Evolutionary conservation across 139 green algal species (phyloP).

Genomic region (Desmodesmus armatus): DNA sequence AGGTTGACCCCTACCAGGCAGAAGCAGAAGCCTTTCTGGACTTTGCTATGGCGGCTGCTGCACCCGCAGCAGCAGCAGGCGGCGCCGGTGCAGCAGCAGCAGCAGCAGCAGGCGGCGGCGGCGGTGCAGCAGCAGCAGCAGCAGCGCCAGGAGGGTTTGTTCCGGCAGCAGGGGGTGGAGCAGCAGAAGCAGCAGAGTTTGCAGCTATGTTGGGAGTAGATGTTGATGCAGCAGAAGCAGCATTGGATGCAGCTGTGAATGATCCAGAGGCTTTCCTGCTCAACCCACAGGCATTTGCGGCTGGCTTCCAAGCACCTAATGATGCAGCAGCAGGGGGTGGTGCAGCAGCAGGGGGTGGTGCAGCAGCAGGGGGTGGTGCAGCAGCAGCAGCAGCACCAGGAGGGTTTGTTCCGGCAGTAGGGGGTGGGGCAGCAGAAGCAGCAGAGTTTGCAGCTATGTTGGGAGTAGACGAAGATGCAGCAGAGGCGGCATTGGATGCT

Average conservation of each 20-base stretch:
- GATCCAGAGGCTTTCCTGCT: neutral
- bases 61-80: no score
- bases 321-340: no score
- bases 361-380: neutral
- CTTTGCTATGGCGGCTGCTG: no score
- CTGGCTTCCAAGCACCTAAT: no score
- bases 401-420: neutral
- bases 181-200: no score
- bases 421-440: neutral
- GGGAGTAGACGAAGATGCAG: neutral
- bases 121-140: neutral
- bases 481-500: conserved; percentile 17
- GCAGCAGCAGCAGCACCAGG: neutral
- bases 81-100: neutral
- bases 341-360: neutral
- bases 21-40: no score
- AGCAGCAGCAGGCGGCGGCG: neutral
- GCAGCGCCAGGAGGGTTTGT: neutral
- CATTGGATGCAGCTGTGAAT: conserved; percentile 24
- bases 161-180: neutral
- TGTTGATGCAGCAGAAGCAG: neutral
- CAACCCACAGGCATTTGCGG: no score
- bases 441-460: neutral
- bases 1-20: no score
- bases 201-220: neutral